Evolutionary conservation across 495 filamentous ascomycete species (phyloP), one percentile per base, ranked within the genome.

Genomic region (Penicillium ucsense): DNA sequence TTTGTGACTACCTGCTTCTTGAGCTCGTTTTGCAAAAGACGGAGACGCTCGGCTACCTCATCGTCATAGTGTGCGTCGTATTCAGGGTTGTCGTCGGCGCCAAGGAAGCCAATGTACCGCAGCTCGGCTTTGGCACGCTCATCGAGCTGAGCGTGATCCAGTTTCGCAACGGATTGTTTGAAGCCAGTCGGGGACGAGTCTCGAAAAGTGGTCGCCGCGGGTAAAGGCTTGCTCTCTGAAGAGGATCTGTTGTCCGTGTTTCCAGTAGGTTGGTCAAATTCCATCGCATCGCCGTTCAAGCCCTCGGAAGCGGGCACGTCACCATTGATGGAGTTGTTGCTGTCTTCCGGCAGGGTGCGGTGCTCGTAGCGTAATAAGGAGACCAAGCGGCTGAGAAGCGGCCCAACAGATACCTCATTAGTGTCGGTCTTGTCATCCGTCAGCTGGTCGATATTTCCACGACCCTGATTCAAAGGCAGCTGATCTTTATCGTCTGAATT

Each of bases 21-120:
- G 2, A 99, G 79, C 41, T 89, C 81, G 39, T 74, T 70, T 56
- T 99, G 92, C 0, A 99, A 75, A 35, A 84, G 78, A 30, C 92
- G 86, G 32, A 97, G 69, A 8, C 92, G 86, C 44, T 88, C 89
- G 10, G 88, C 86, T 40, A 97, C 84, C 56, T 96, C 94, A 62
- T 99, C 94, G 64, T 99, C 92, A 55, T 82, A 85, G 67, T 94
- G 85, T 4, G 82, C 85, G 61, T 92, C 86, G 62, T 88, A 96
- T 53, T 94, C 86, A 5, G 62, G 74, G 46, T 79, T 82, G 42
- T 80, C 71, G 11, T 85, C 84, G 5, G 81, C 71, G 2, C 85
- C 77, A 20, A 96, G 71, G 64, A 99, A 86, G 38, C 92, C 94
- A 37, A 95, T 86, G 65, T 95, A 85, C n/a, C 87, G 84, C 36